Percentiles rank a stretch among this genome's conserved stretches.
phyloP scores from a whole-genome alignment of 306 rosid genomes.

The Prunus fruticosa region DNA sequence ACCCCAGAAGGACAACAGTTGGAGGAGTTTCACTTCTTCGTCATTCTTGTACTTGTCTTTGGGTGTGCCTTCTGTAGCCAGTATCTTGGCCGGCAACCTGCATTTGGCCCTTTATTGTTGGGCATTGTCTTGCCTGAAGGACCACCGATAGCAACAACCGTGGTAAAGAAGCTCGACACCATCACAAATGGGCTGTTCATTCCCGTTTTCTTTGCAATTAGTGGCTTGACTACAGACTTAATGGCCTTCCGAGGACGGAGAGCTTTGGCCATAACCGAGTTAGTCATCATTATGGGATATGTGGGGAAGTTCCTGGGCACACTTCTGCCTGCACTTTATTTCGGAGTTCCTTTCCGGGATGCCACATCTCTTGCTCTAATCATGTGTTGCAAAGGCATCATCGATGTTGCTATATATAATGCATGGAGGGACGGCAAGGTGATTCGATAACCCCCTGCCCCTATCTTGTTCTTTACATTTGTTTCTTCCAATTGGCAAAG shows the following conservation, averaged over 20 bases:
- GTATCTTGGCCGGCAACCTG: conserved; percentile 2
- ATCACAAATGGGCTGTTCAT: not conserved
- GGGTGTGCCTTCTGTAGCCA: not conserved
- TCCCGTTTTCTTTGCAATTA: conserved; percentile 6
- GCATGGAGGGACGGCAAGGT: conserved; percentile 1
- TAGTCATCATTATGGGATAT: conserved; percentile 8
- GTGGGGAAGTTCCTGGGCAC: conserved; percentile 17
- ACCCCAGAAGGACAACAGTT: not conserved
- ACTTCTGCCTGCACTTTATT: conserved; percentile 8
- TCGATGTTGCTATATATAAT: not conserved
- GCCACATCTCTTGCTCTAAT: conserved; percentile 6
- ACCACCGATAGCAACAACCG: conserved; percentile 5
- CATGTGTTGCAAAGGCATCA: conserved; percentile 20
- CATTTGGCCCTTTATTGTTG: not conserved
- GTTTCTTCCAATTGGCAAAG: too few species aligned
- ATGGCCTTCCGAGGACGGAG: not conserved
- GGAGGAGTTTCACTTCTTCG: not conserved
- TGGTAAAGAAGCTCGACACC: not conserved
- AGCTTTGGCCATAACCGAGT: not conserved
- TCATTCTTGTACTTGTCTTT: not conserved
- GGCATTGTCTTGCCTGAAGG: conserved; percentile 18
- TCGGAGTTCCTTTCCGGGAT: conserved; percentile 7
- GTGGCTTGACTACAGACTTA: conserved; percentile 3
- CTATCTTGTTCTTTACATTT: too few species aligned
- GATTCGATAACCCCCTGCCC: not conserved